Evolutionary conservation across 1,139 yeast genomes (phyloP), one percentile per base, ranked within the genome.

Genomic region (Geotrichum candidum): DNA sequence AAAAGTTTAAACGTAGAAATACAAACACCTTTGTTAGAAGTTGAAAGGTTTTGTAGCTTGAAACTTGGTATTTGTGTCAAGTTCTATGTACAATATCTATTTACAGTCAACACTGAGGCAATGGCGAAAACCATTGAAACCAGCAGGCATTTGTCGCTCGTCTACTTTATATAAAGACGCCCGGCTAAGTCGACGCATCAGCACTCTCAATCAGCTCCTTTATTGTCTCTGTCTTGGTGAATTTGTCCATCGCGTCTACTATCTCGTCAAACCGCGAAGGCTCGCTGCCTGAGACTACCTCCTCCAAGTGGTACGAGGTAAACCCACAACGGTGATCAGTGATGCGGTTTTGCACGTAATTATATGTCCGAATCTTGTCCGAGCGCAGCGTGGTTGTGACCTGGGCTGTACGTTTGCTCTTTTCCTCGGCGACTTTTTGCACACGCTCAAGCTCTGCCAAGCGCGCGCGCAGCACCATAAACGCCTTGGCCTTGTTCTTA

Each of bases 401-500:
- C 72, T 92, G 98, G 59, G 86, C 89, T 1, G 87, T 84, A 63
- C 99, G 78, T 63, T 86, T 81, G 60, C 80, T 80, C 57, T 87
- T 78, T 69, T 90, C 96, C 64, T 81, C 82, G 48, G 80, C 84
- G 54, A 84, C 84, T 67, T 82, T 85, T 65, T 84, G 84, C 25
- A 80, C 82, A 59, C 91, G 79, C 69, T 90, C 97, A 65, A 78
- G 77, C 65, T 92, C 96, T 0, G 97, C 97, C 61, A 94, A 74
- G 63, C 96, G 80, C 0, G 97, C 89, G 61, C 96, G 78, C 65
- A 94, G 77, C 60, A 94, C 84, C 56, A 88, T 82, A 72, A 90
- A 87, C 0, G 99, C 99, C 70, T 89, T 90, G n/a, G 97, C 97
- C 73, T 90, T 91, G 74, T 95, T 95, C 68, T 87, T 84, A 62